These are phyloP conservation scores for Pseudogymnoascus sp. DNA, from an alignment of 2,329 filamentous ascomycete genomes.

Conservation along the genomic window DNA sequence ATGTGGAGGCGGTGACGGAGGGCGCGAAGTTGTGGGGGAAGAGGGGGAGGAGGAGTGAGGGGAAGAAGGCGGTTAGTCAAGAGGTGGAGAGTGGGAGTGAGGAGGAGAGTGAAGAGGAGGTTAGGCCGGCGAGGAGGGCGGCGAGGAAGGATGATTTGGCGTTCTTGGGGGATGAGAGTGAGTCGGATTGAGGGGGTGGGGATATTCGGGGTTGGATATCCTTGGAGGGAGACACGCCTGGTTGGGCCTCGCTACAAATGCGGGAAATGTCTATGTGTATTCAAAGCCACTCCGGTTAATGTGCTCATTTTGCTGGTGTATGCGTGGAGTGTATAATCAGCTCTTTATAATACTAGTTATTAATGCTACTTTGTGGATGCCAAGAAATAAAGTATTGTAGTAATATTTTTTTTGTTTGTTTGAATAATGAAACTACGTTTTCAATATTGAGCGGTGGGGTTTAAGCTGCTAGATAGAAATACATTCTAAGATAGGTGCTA, in stretches of 20 bases:
- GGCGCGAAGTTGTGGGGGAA: conserved; percentile 72
- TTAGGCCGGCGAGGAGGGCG: conserved; percentile 25
- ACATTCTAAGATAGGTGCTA: background rate
- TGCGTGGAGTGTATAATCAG: background rate
- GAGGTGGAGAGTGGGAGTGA: conserved; percentile 34
- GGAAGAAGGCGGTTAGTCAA: conserved; percentile 26
- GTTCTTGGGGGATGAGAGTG: conserved; percentile 63
- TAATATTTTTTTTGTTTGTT: background rate
- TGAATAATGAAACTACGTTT: background rate
- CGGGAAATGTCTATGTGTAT: background rate
- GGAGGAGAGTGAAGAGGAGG: conserved; percentile 12
- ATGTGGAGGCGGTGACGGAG: conserved; percentile 77
- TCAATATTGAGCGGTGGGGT: too few relatives aligned
- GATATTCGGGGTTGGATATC: background rate
- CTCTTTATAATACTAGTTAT: background rate
- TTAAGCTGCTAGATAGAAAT: too few relatives aligned
- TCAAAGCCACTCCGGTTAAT: background rate
- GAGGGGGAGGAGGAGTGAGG: conserved; percentile 25
- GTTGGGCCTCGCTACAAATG: background rate
- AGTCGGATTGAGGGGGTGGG: conserved; percentile 31
- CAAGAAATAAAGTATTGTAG: background rate
- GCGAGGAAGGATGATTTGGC: conserved; percentile 40
- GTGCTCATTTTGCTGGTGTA: background rate
- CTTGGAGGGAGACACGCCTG: background rate
- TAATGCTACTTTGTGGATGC: background rate